Percentiles rank a stretch among this genome's conserved stretches.
phyloP scores from a whole-genome alignment of 2,329 filamentous ascomycete genomes.

The Pseudogymnoascus pannorum region DNA sequence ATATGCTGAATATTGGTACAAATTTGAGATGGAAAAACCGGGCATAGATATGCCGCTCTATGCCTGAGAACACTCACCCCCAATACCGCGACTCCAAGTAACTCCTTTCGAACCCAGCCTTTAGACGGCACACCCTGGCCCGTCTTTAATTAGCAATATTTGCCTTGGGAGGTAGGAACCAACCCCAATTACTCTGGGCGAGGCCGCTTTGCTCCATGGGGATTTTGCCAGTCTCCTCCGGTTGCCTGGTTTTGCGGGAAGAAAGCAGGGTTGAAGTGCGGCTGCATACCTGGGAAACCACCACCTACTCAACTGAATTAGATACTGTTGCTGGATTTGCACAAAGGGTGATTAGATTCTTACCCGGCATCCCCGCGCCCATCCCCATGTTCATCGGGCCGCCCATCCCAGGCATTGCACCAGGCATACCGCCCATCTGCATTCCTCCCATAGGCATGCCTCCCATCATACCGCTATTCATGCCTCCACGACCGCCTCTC shows the following conservation, averaged over 20 bases:
- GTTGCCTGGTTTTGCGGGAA: conserved; percentile 48
- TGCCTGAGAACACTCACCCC: conserved; percentile 8
- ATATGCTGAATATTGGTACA: neutral
- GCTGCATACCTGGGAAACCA: conserved; percentile 63
- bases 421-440: conserved; percentile 35
- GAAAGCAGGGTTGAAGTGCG: conserved; percentile 67
- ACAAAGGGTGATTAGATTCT: conserved; percentile 24
- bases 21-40: neutral
- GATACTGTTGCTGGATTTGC: conserved; percentile 17
- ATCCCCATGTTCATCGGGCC: conserved; percentile 40
- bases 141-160: neutral
- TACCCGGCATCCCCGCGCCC: conserved; percentile 50
- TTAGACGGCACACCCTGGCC: neutral
- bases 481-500: conserved; percentile 49
- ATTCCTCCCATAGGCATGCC: conserved; percentile 49
- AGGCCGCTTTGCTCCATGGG: conserved; percentile 72
- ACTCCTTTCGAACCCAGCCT: conserved; percentile 17
- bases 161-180: neutral
- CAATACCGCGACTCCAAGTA: conserved; percentile 18
- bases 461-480: conserved; percentile 38
- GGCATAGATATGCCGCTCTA: neutral
- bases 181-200: conserved; percentile 49
- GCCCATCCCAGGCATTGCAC: conserved; percentile 43
- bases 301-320: conserved; percentile 19
- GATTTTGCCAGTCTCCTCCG: conserved; percentile 62